A percentile compares a stretch with the other conserved stretches of the same genome.
Conservation (phyloP, 768 basidiomycete species). For the Naganishia onofrii region DNA sequence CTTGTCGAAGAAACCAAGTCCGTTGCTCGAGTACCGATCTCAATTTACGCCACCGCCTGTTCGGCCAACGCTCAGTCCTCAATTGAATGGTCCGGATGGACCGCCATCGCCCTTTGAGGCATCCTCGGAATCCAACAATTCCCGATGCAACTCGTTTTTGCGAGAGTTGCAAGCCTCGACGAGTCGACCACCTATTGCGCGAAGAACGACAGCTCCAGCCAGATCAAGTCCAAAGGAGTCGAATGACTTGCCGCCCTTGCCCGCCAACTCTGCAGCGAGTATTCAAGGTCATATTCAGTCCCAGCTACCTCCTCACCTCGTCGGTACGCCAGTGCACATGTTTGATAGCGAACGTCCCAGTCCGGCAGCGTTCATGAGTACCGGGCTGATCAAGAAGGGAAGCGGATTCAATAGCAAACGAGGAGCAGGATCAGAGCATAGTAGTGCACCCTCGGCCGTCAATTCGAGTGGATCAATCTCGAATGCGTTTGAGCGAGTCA, state of each 20-base stretch:
- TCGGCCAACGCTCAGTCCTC: constrained; percentile 17
- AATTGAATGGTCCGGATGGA: constrained; percentile 12
- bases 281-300: constrained; percentile 5
- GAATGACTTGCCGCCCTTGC: constrained; percentile 9
- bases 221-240: constrained; percentile 9
- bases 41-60: constrained; percentile 17
- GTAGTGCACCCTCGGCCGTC: background rate
- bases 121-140: constrained; percentile 16
- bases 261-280: constrained; percentile 2
- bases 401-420: constrained; percentile 18
- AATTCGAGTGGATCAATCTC: background rate
- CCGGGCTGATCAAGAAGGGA: constrained; percentile 53
- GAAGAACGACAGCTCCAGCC: constrained; percentile 26
- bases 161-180: constrained; percentile 16
- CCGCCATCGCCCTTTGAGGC: constrained; percentile 22
- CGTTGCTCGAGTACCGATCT: constrained; percentile 6
- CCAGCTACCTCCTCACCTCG: background rate
- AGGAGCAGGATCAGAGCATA: constrained; percentile 3
- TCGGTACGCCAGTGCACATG: constrained; percentile 24
- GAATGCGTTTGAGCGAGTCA: background rate
- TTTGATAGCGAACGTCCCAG: constrained; percentile 45
- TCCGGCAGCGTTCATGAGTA: constrained; percentile 53
- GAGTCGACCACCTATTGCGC: constrained; percentile 22
- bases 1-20: background rate
- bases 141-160: constrained; percentile 19